Evolutionary conservation across 352 stramenopile genomes (phyloP).

Genomic region (Pythium scleroteichum): DNA sequence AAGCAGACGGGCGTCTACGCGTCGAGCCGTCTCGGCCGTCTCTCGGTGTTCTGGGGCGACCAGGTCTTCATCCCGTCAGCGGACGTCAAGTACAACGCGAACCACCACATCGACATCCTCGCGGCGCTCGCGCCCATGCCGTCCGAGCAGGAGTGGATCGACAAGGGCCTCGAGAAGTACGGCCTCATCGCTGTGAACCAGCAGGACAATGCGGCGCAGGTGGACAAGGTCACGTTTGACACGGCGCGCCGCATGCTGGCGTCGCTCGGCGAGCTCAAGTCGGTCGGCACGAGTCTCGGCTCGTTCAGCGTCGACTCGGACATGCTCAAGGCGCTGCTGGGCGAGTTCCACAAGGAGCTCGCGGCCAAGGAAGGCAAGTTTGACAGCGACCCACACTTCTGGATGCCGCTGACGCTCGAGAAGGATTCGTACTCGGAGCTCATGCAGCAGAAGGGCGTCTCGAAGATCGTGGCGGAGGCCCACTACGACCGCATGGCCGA

Average conservation of each 20-base stretch:
- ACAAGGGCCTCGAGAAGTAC: slow-evolving; percentile 98
- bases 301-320: slow-evolving; percentile 95
- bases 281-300: slow-evolving; percentile 94
- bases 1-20: slow-evolving; percentile 98
- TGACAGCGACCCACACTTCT: slow-evolving; percentile 98
- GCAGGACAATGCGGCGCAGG: slow-evolving; percentile 90
- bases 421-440: slow-evolving; percentile 91
- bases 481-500: slow-evolving; percentile 93
- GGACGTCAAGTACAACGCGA: slow-evolving; percentile 91
- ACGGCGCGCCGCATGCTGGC: slow-evolving; percentile 93
- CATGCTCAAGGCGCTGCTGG: slow-evolving; percentile 91
- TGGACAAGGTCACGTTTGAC: slow-evolving; percentile 98
- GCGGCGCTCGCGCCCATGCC: slow-evolving; percentile 94
- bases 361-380: slow-evolving; percentile 92
- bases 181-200: slow-evolving; percentile 96
- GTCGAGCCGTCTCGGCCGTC: slow-evolving; percentile 89
- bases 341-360: slow-evolving; percentile 93
- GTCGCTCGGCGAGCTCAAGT: slow-evolving; percentile 93
- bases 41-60: slow-evolving; percentile 98
- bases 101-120: slow-evolving; percentile 97
- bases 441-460: slow-evolving; percentile 94
- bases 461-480: slow-evolving; percentile 54
- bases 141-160: slow-evolving; percentile 91
- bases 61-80: slow-evolving; percentile 98
- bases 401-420: slow-evolving; percentile 97